phyloP scores from a whole-genome alignment of 441 rosid species.

The Jatropha multifida region DNA sequence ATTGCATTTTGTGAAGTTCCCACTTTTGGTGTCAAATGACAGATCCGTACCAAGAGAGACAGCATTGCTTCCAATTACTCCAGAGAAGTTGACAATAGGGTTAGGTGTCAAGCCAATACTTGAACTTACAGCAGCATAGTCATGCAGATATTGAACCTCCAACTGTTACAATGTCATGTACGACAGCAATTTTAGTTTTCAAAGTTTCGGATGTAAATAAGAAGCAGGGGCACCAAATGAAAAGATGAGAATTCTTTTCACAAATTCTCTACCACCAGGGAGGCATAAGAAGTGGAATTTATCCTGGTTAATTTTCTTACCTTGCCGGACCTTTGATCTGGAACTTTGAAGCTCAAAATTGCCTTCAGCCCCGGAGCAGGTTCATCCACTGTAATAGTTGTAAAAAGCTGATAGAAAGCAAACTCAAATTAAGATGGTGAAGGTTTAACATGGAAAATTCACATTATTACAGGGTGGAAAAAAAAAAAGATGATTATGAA shows the following conservation, averaged over 20 bases:
- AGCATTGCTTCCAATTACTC: slow-evolving; percentile 62
- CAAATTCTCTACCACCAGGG: not conserved
- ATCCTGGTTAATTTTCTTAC: slow-evolving; percentile 28
- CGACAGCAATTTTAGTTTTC: not conserved
- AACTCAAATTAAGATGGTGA: slow-evolving; percentile 13
- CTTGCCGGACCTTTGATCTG: slow-evolving; percentile 96
- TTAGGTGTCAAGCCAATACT: slow-evolving; percentile 82
- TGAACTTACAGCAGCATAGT: slow-evolving; percentile 72
- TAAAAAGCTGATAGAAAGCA: slow-evolving; percentile 50
- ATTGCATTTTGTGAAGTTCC: slow-evolving; percentile 70
- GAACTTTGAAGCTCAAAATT: slow-evolving; percentile 69
- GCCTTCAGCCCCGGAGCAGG: slow-evolving; percentile 87
- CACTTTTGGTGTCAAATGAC: slow-evolving; percentile 78
- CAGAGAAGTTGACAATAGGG: slow-evolving; percentile 77
- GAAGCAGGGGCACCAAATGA: not conserved
- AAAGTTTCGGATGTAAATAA: too few species aligned
- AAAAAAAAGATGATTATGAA: not conserved
- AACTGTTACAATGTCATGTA: slow-evolving; percentile 38
- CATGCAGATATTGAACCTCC: slow-evolving; percentile 92
- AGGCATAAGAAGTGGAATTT: not conserved
- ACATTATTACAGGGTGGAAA: not conserved
- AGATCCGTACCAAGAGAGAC: slow-evolving; percentile 71
- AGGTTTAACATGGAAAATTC: not conserved
- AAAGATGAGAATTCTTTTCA: not conserved
- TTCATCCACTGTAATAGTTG: slow-evolving; percentile 78